These are phyloP conservation scores for Acanthamoeba royreba DNA, from an alignment of 208 protist genomes.

Conservation along the genomic window DNA sequence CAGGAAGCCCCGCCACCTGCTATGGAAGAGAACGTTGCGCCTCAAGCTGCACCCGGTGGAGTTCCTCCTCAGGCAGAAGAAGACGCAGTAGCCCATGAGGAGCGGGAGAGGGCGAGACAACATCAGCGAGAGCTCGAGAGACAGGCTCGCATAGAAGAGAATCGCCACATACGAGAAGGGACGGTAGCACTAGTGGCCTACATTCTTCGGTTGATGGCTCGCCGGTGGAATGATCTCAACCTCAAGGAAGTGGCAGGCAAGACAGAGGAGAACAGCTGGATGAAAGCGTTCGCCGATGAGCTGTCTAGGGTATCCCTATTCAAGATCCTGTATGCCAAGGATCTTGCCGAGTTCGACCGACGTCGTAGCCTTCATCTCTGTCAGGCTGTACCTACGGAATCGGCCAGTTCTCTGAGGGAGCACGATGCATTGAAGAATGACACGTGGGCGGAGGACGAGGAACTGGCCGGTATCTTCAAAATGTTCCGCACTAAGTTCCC, in stretches of 20 bases:
- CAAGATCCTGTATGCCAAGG: background rate
- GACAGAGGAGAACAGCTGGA: background rate
- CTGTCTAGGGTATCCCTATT: background rate
- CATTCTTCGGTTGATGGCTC: background rate
- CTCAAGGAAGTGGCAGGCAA: background rate
- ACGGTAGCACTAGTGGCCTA: background rate
- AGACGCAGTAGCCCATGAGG: background rate
- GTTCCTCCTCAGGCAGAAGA: background rate
- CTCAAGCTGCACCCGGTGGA: background rate
- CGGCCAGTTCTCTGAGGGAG: background rate
- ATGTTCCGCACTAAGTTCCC: background rate
- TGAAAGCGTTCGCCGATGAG: background rate
- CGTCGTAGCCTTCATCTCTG: too few relatives aligned
- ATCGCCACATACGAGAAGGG: background rate
- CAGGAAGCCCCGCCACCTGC: background rate
- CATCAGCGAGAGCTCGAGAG: background rate
- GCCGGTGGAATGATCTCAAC: too few relatives aligned
- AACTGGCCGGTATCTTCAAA: background rate
- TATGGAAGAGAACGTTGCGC: background rate
- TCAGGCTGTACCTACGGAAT: too few relatives aligned
- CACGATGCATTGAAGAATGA: background rate
- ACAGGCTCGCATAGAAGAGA: background rate
- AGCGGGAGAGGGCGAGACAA: background rate
- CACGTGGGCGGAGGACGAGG: background rate
- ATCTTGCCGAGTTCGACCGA: background rate